These are phyloP conservation scores for Candolleomyces eurysporus DNA, from an alignment of 768 basidiomycete species.

Conservation along the genomic window DNA sequence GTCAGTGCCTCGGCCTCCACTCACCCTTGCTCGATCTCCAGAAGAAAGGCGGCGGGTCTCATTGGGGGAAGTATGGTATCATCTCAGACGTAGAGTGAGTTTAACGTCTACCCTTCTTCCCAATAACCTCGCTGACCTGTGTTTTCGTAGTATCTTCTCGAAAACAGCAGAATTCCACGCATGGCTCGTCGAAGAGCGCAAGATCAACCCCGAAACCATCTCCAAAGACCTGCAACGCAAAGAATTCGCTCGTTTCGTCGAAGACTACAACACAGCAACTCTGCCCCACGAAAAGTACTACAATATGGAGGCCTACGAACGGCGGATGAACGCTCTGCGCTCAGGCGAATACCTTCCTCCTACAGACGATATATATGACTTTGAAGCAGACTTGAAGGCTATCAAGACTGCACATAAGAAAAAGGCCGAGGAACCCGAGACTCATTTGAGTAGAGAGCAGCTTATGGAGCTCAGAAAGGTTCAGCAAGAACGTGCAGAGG, in stretches of 20 bases:
- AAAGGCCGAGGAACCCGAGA: slow-evolving; percentile 62
- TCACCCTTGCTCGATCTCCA: slow-evolving; percentile 19
- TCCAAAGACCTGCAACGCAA: slow-evolving; percentile 84
- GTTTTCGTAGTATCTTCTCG: slow-evolving; percentile 62
- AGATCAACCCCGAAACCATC: slow-evolving; percentile 85
- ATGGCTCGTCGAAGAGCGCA: slow-evolving; percentile 92
- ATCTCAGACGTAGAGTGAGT: slow-evolving; percentile 84
- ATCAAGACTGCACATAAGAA: slow-evolving; percentile 72
- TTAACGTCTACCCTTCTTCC: background rate
- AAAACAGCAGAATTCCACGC: slow-evolving; percentile 86
- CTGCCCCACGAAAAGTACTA: slow-evolving; percentile 96
- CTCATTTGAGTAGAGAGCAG: slow-evolving; percentile 76
- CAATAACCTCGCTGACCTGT: slow-evolving; percentile 1
- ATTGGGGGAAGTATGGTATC: slow-evolving; percentile 91
- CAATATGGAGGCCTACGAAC: slow-evolving; percentile 82
- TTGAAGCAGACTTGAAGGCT: slow-evolving; percentile 80
- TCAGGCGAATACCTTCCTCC: slow-evolving; percentile 82
- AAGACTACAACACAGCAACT: slow-evolving; percentile 91
- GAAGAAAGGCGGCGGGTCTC: slow-evolving; percentile 57
- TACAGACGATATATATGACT: slow-evolving; percentile 71
- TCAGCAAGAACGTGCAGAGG: slow-evolving; percentile 83
- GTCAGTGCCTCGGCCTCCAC: background rate
- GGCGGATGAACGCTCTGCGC: slow-evolving; percentile 79
- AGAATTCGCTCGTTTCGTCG: slow-evolving; percentile 79
- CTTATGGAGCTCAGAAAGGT: slow-evolving; percentile 78